A percentile compares a stretch with the other conserved stretches of the same genome.
Evolutionary conservation across 352 stramenopile genomes (phyloP).

Genomic region (Globisporangium echinulatum): DNA sequence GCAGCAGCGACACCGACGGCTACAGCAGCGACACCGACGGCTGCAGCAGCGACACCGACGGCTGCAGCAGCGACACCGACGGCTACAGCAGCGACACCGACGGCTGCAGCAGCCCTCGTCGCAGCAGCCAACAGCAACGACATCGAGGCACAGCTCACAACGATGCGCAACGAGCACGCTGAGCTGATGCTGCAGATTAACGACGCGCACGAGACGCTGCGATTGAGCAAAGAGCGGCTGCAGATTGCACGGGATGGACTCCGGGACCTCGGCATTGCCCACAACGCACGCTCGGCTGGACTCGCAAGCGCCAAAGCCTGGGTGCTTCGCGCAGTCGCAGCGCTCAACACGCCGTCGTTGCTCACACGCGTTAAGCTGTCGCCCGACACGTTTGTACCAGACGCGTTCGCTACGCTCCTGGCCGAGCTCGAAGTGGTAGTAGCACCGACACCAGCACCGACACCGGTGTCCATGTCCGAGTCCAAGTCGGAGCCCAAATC

Average conservation of each 20-base stretch:
- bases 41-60: slow-evolving; percentile 37
- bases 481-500: too few species aligned
- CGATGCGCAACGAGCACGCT: slow-evolving; percentile 63
- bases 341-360: slow-evolving; percentile 44
- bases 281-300: slow-evolving; percentile 59
- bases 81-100: slow-evolving; percentile 37
- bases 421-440: slow-evolving; percentile 13
- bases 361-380: slow-evolving; percentile 29
- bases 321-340: slow-evolving; percentile 36
- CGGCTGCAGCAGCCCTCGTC: slow-evolving; percentile 46
- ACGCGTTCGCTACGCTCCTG: slow-evolving; percentile 41
- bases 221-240: slow-evolving; percentile 56
- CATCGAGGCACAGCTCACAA: slow-evolving; percentile 62
- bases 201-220: slow-evolving; percentile 60
- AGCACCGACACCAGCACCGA: not conserved
- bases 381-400: slow-evolving; percentile 32
- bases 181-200: slow-evolving; percentile 66
- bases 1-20: slow-evolving; percentile 40
- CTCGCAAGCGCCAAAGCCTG: slow-evolving; percentile 52
- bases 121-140: slow-evolving; percentile 41
- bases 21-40: slow-evolving; percentile 39
- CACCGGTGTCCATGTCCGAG: not conserved
- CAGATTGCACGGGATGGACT: slow-evolving; percentile 41
- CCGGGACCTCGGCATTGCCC: slow-evolving; percentile 50
- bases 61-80: slow-evolving; percentile 40